phyloP scores from a whole-genome alignment of 805 yeast species.

The Metschnikowia matae region DNA sequence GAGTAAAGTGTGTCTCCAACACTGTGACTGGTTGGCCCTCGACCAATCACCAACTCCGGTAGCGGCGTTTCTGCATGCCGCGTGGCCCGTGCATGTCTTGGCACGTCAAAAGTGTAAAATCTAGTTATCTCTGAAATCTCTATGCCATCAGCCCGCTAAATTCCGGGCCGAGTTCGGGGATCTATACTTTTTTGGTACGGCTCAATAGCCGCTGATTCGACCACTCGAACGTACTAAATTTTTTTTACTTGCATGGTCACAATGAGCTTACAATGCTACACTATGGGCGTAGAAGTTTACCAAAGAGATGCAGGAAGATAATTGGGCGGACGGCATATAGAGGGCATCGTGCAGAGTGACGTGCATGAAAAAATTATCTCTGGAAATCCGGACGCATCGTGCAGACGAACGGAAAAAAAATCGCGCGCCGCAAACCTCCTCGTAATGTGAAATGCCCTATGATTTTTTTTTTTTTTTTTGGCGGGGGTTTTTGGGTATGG shows the following conservation, averaged over 20 bases:
- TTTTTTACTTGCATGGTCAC: neutral
- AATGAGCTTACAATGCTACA: neutral
- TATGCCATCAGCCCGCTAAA: neutral
- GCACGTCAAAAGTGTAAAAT: neutral
- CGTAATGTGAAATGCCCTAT: neutral
- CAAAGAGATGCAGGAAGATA: neutral
- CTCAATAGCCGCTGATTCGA: too few species aligned
- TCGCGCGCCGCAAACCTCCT: neutral
- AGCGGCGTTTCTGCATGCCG: neutral
- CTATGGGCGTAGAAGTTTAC: neutral
- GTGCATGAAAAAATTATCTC: conserved; percentile 3
- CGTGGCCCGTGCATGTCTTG: neutral
- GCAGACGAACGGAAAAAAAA: neutral
- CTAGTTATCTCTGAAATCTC: conserved; percentile 1
- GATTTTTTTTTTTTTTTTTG: neutral
- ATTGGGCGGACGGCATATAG: neutral
- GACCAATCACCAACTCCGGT: neutral
- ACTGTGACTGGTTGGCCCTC: conserved; percentile 1
- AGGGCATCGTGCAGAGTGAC: neutral
- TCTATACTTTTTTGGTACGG: neutral
- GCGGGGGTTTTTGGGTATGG: neutral
- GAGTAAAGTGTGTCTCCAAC: neutral
- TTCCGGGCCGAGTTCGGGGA: too few species aligned
- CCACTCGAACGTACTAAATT: neutral
- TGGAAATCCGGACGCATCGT: conserved; percentile 1